phyloP scores from a whole-genome alignment of 179 eudicot species.

The Nepenthes alata region DNA sequence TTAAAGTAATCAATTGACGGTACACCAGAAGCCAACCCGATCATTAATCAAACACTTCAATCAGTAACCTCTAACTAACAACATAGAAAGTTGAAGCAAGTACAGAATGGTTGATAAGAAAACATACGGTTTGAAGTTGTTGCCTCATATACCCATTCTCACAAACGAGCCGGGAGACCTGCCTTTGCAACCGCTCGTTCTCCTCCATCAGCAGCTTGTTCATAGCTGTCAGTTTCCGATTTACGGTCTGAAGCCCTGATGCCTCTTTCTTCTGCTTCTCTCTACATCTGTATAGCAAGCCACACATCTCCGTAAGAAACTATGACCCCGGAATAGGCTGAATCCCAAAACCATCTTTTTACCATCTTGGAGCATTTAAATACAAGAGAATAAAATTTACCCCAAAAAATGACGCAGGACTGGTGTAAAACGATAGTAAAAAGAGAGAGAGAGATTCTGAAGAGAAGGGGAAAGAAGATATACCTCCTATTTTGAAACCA shows the following conservation, averaged over 20 bases:
- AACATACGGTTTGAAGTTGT: conserved; percentile 66
- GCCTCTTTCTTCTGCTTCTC: conserved; percentile 92
- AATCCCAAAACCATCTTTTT: neutral
- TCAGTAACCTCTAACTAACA: too few relatives aligned
- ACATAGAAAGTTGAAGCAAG: neutral
- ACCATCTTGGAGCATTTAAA: too few relatives aligned
- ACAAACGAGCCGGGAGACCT: conserved; percentile 75
- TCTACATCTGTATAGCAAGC: conserved; percentile 42
- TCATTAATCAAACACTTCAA: neutral
- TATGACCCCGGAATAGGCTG: too few relatives aligned
- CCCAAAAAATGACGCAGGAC: too few relatives aligned
- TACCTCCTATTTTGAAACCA: conserved; percentile 59
- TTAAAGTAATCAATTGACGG: too few relatives aligned
- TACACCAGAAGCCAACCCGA: too few relatives aligned
- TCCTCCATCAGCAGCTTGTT: conserved; percentile 93
- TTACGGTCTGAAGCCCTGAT: conserved; percentile 65
- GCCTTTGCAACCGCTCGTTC: conserved; percentile 89
- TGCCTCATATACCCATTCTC: conserved; percentile 88
- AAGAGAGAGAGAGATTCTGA: too few relatives aligned
- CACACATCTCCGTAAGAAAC: neutral
- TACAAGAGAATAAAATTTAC: too few relatives aligned
- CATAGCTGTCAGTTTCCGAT: conserved; percentile 75
- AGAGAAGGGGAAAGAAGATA: too few relatives aligned
- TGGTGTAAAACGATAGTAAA: too few relatives aligned
- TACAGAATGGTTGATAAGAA: neutral